phyloP scores from a whole-genome alignment of 257 asterid species.

The Asclepias syriaca region DNA sequence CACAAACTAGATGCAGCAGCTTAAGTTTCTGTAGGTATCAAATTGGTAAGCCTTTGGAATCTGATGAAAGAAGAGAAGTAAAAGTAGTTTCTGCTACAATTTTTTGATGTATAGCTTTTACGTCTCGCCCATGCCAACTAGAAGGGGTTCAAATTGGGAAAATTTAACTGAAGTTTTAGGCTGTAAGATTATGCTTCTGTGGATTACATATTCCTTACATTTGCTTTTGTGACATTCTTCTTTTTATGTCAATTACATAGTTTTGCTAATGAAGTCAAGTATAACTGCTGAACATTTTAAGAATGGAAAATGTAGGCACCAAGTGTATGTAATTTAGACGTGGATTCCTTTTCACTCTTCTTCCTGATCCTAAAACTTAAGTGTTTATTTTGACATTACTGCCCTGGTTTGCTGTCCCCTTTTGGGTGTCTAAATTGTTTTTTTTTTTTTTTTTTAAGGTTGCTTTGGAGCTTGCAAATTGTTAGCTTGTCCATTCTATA shows the following conservation, averaged over 20 bases:
- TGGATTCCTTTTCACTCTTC: background rate
- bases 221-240: background rate
- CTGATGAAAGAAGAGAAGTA: background rate
- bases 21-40: background rate
- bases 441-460: background rate
- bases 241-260: background rate
- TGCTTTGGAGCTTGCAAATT: background rate
- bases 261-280: background rate
- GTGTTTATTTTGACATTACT: background rate
- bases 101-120: background rate
- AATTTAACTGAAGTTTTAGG: background rate
- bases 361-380: background rate
- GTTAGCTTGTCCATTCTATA: background rate
- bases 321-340: background rate
- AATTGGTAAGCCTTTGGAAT: background rate
- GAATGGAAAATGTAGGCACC: background rate
- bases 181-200: background rate
- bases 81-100: background rate
- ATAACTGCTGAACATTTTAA: background rate
- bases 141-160: background rate
- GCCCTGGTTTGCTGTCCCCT: background rate
- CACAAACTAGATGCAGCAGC: background rate
- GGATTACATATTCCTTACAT: background rate
- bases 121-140: background rate
- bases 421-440: background rate